Evolutionary conservation across 2,329 filamentous ascomycete genomes (phyloP).

Genomic region (Neonectria hederae): DNA sequence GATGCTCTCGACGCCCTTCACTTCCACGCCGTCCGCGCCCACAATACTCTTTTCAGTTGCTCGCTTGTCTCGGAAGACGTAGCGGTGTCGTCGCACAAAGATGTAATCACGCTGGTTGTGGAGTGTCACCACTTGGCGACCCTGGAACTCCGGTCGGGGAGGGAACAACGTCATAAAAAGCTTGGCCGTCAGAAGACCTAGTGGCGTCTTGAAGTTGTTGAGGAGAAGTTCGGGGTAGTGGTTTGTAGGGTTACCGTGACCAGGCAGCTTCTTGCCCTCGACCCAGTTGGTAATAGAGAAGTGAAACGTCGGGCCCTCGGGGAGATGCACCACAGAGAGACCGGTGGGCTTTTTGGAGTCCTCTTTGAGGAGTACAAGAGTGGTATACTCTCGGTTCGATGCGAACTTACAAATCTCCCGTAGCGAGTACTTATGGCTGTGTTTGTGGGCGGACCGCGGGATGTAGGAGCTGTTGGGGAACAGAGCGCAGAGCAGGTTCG

Average conservation of each 20-base stretch:
- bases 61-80: conserved; percentile 90
- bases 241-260: conserved; percentile 87
- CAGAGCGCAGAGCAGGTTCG: conserved; percentile 77
- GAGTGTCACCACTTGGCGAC: conserved; percentile 88
- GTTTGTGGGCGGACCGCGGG: conserved; percentile 82
- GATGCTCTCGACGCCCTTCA: conserved; percentile 87
- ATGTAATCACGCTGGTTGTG: conserved; percentile 98
- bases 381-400: conserved; percentile 81
- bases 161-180: conserved; percentile 74
- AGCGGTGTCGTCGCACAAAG: conserved; percentile 89
- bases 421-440: conserved; percentile 90
- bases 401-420: conserved; percentile 91
- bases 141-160: conserved; percentile 81
- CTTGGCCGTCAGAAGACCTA: conserved; percentile 87
- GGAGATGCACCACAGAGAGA: conserved; percentile 84
- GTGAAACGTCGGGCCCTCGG: conserved; percentile 88
- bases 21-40: conserved; percentile 80
- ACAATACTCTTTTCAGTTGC: conserved; percentile 87
- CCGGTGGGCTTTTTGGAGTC: conserved; percentile 87
- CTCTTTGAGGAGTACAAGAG: conserved; percentile 86
- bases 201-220: conserved; percentile 93
- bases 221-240: conserved; percentile 91
- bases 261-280: conserved; percentile 85
- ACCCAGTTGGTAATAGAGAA: conserved; percentile 93
- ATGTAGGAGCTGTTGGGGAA: conserved; percentile 92